A percentile compares a stretch with the other conserved stretches of the same genome.
phyloP scores from a whole-genome alignment of 108 stramenopile species.

The Nitzschia putrida region DNA sequence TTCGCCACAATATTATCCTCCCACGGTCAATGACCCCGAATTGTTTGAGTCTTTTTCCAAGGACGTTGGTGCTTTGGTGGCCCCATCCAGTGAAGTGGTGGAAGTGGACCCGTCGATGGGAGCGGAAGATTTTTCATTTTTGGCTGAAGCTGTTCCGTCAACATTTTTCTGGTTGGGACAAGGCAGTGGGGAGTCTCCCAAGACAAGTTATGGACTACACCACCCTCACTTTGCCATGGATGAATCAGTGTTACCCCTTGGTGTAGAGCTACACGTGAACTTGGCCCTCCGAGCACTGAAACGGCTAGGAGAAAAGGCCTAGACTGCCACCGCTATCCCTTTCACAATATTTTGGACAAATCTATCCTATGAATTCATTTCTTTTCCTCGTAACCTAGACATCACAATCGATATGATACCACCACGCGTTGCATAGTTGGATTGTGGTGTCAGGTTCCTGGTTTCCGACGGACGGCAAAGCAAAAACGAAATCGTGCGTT shows the following conservation, averaged over 20 bases:
- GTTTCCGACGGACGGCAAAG: no score
- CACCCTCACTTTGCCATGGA: conserved; percentile 87
- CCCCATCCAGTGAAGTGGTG: conserved; percentile 40
- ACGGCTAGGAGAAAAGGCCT: conserved; percentile 13
- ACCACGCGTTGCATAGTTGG: no score
- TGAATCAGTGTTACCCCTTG: conserved; percentile 68
- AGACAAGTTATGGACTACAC: conserved; percentile 78
- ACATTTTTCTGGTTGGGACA: conserved; percentile 86
- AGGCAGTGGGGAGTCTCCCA: conserved; percentile 55
- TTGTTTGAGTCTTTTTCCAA: conserved; percentile 67
- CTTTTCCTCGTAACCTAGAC: no score
- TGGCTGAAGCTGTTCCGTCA: conserved; percentile 71
- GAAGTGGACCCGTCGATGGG: conserved; percentile 87
- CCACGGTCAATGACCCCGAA: conserved; percentile 79
- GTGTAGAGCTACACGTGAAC: conserved; percentile 82
- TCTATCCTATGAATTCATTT: no score
- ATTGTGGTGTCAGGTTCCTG: no score
- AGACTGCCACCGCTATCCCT: background rate
- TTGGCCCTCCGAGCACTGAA: conserved; percentile 72
- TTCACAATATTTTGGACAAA: no score
- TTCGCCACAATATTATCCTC: conserved; percentile 83
- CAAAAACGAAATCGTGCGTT: no score
- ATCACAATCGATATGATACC: no score
- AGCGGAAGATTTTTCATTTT: conserved; percentile 89
- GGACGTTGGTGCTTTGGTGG: conserved; percentile 66